Evolutionary conservation across 306 rosid species (phyloP), one percentile per base, ranked within the genome.

Genomic region (Parietaria judaica): DNA sequence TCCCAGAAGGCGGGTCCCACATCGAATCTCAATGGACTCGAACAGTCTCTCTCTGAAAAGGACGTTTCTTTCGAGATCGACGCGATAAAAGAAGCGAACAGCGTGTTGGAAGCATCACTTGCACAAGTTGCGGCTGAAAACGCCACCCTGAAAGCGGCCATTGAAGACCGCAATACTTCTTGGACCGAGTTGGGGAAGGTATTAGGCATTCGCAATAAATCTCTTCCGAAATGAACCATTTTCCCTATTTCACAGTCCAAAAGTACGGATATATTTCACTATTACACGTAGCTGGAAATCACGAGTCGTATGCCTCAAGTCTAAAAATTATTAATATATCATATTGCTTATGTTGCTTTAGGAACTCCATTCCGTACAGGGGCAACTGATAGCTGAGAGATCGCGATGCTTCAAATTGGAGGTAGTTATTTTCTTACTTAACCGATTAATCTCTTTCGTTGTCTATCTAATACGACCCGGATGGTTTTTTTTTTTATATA

Each of bases 311-410:
- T 23, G 31, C 31, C 2, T 23, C 31, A n/a, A n/a, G n/a, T n/a
- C 31, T 1, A 2, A 23, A 23, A 23, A 0, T 23, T 23, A 23
- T 23, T 23, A 23, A 23, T 23, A 23, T 49, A 7, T 61, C 53
- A 4, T 51, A 65, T 37, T 4, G 47, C 78, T 63, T 38, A 41
- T 63, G 16, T 72, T 64, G 64, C 57, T 66, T 58, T 89, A 94
- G 99, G 99, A 94, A 73, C 90, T 94, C 66, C 87, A 70, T 44
- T 94, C 97, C 13, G 95, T 94, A 56, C 95, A 88, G 75, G 94
- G 86, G 23, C 97, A 94, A 71, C 86, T 94, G 58, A 79, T 84
- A 65, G 81, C 94, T 50, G 99, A 94, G 81, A 83, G 97, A 78
- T 94, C 99, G 66, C 84, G 99, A 76, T 94, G 97, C 79, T 94